Evolutionary conservation across 2,329 filamentous ascomycete genomes (phyloP), one percentile per base, ranked within the genome.

Genomic region (Aspergillus sp.): DNA sequence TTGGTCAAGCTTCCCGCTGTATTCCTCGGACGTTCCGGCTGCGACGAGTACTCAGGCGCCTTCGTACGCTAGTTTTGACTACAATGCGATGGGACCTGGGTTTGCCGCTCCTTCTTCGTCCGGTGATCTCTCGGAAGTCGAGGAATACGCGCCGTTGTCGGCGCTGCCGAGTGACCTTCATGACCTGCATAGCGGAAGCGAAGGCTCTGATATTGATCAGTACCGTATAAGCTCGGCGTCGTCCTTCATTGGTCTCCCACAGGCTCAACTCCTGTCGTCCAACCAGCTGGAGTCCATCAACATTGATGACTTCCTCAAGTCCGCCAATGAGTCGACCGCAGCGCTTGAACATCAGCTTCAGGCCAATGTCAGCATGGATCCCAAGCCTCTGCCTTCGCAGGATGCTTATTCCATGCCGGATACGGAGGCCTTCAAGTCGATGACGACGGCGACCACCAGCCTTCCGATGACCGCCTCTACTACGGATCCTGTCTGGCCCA

Each of bases 81-180:
- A 74, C 60, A 71, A 69, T 51, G 71, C 67, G 20, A 68, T 73
- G 47, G 67, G 61, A 14, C 69, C 69, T 20, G 67, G 71, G 23
- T 68, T 72, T 7, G 63, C 75, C 11, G 67, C 74, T 1, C 74
- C 71, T 10, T 77, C 76, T 7, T 78, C 77, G 3, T 78, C 76
- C 4, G 76, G 75, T n/a, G 76, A 78, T 44, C 66, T 74, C 17
- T 79, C 77, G 3, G 77, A 79, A 57, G 68, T 72, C 11, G 77
- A 78, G 25, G 77, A 79, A 42, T 75, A 70, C 47, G 65, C 66
- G 14, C 64, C 68, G 6, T 63, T 71, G 45, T 67, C 66, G 14
- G 66, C 61, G 19, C 53, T 71, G 25, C 65, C 61, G 19, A 57
- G 60, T 58, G 66, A 73, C 54, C 58, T 71, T 48, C 68, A 71